Conservation (phyloP, 1,139 yeast genomes). For the Sugiyamaella castrensis region DNA sequence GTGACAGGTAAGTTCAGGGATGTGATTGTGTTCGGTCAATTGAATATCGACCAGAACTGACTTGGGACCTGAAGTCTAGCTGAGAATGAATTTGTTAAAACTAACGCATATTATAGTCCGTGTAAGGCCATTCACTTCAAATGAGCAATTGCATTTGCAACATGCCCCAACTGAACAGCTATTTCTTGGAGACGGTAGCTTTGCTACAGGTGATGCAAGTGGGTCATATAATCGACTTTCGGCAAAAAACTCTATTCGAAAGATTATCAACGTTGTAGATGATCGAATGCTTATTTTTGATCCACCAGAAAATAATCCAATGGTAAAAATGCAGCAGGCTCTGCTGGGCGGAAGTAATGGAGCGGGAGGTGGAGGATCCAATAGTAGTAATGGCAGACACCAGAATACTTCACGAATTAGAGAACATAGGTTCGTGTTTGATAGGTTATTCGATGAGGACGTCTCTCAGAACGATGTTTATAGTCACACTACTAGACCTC, state of each 20-base stretch:
- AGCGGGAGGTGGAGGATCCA: not conserved
- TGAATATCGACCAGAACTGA: not conserved
- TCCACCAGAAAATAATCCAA: conserved; percentile 75
- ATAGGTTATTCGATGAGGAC: conserved; percentile 64
- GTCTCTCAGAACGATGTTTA: conserved; percentile 69
- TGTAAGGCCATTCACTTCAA: conserved; percentile 75
- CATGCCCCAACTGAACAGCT: conserved; percentile 36
- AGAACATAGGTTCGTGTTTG: conserved; percentile 82
- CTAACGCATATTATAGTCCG: conserved; percentile 37
- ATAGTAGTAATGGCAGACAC: conserved; percentile 2
- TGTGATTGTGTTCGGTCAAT: no score
- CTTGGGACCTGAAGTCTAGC: not conserved
- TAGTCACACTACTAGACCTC: conserved; percentile 61
- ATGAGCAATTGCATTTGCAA: conserved; percentile 48
- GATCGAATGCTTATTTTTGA: conserved; percentile 87
- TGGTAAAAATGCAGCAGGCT: conserved; percentile 57
- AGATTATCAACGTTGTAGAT: conserved; percentile 78
- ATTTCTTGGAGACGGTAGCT: conserved; percentile 60
- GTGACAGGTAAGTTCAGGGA: conserved; percentile 13
- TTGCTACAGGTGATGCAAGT: conserved; percentile 19
- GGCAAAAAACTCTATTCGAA: conserved; percentile 44
- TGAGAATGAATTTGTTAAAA: not conserved
- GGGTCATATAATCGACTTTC: conserved; percentile 8
- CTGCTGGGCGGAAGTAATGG: conserved; percentile 45
- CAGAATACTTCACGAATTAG: conserved; percentile 48